These are phyloP conservation scores for Cercospora sp. DNA, from an alignment of 2,329 filamentous ascomycete genomes.

Conservation along the genomic window DNA sequence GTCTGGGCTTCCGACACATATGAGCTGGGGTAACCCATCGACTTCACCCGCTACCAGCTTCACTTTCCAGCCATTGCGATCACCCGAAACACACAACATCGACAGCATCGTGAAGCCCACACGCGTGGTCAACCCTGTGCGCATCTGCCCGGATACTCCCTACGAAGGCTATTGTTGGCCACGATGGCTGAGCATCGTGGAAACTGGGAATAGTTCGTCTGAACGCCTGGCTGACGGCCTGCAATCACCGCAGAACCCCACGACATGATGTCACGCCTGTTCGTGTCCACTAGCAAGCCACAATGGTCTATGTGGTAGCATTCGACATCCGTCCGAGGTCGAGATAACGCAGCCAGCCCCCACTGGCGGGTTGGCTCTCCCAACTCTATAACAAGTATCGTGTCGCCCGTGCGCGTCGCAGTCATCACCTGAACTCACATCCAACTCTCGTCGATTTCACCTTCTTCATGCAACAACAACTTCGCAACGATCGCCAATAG, in stretches of 20 bases:
- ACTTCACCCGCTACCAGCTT: conserved; percentile 7
- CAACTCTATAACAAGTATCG: conserved; percentile 5
- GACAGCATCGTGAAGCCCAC: background rate
- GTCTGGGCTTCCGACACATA: conserved; percentile 11
- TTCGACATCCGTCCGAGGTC: background rate
- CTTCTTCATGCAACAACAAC: conserved; percentile 5
- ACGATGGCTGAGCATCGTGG: conserved; percentile 10
- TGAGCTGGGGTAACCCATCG: conserved; percentile 12
- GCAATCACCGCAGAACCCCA: background rate
- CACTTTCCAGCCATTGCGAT: conserved; percentile 7
- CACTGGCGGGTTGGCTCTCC: background rate
- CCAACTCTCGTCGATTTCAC: background rate
- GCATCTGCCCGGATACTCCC: background rate
- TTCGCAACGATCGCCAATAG: background rate
- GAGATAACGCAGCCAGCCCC: conserved; percentile 1
- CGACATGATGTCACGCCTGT: conserved; percentile 8
- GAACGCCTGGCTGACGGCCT: background rate
- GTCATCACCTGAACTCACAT: background rate
- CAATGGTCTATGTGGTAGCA: background rate
- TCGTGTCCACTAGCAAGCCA: background rate
- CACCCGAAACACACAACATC: conserved; percentile 5
- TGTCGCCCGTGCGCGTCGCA: conserved; percentile 1
- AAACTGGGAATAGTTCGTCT: background rate
- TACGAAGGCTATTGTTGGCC: background rate
- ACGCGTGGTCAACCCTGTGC: background rate